A percentile compares a stretch with the other conserved stretches of the same genome.
These are phyloP conservation scores for Lachancea dasiensis DNA, from an alignment of 805 yeast species.

Conservation along the genomic window DNA sequence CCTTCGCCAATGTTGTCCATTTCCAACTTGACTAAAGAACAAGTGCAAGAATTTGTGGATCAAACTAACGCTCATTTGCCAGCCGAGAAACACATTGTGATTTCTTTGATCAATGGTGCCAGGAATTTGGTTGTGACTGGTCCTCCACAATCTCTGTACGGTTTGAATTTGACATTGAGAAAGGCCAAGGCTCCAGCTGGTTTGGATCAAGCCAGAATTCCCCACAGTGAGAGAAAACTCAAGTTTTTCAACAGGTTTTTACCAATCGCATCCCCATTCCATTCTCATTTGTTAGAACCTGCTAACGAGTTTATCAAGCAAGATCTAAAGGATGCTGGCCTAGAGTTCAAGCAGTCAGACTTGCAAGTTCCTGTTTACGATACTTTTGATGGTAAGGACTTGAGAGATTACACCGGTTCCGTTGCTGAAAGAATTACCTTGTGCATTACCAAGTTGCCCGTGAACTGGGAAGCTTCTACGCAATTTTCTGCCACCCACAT, in stretches of 20 bases:
- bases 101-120: constrained; percentile 92
- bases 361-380: constrained; percentile 85
- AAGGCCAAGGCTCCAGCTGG: constrained; percentile 93
- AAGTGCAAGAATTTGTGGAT: constrained; percentile 73
- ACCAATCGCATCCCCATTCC: constrained; percentile 96
- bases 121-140: constrained; percentile 93
- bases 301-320: constrained; percentile 62
- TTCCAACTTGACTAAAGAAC: constrained; percentile 75
- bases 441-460: constrained; percentile 84
- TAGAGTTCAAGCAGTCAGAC: constrained; percentile 49
- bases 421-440: constrained; percentile 65
- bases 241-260: constrained; percentile 89
- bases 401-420: constrained; percentile 51
- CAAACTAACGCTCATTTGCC: constrained; percentile 93
- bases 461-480: constrained; percentile 92
- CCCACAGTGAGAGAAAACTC: constrained; percentile 88
- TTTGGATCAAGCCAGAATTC: constrained; percentile 90
- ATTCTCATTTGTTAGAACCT: constrained; percentile 72
- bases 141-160: constrained; percentile 96
- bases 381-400: constrained; percentile 77
- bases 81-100: constrained; percentile 78
- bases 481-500: constrained; percentile 77
- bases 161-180: constrained; percentile 86
- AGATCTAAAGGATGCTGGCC: constrained; percentile 56
- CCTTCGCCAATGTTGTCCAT: constrained; percentile 98